Percentiles rank a stretch among this genome's conserved stretches.
phyloP scores from a whole-genome alignment of 768 basidiomycete species.

The Kwoniella europaea region DNA sequence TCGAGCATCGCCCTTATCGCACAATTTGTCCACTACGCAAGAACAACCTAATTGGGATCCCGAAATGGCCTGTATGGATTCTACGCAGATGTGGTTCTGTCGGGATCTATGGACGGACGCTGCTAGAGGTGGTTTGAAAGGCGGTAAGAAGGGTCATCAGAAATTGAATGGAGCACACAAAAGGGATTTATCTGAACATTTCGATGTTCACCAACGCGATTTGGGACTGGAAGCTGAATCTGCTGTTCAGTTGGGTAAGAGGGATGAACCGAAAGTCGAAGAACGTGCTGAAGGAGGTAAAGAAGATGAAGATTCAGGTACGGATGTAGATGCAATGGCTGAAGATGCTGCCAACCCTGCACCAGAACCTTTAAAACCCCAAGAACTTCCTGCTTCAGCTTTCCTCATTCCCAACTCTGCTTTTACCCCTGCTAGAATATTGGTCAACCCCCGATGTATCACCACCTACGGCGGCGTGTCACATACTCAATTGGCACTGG shows the following conservation, averaged over 20 bases:
- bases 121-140: conserved; percentile 69
- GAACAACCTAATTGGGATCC: conserved; percentile 69
- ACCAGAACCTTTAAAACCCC: conserved; percentile 51
- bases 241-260: neutral
- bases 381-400: conserved; percentile 56
- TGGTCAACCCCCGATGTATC: conserved; percentile 94
- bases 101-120: conserved; percentile 93
- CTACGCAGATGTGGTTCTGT: conserved; percentile 97
- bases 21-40: conserved; percentile 70
- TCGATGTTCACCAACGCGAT: neutral
- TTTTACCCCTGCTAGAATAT: conserved; percentile 82
- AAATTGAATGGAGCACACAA: conserved; percentile 42
- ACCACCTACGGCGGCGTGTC: conserved; percentile 98
- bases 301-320: conserved; percentile 54
- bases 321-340: conserved; percentile 56
- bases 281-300: conserved; percentile 26
- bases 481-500: conserved; percentile 92
- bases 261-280: conserved; percentile 20
- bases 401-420: conserved; percentile 79
- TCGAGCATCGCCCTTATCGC: conserved; percentile 77
- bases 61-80: conserved; percentile 89
- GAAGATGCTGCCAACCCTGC: conserved; percentile 52
- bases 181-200: conserved; percentile 31
- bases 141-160: conserved; percentile 49
- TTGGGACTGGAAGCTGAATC: conserved; percentile 4